Evolutionary conservation across 306 rosid genomes (phyloP).

Genomic region (Hylodesmum podocarpum): DNA sequence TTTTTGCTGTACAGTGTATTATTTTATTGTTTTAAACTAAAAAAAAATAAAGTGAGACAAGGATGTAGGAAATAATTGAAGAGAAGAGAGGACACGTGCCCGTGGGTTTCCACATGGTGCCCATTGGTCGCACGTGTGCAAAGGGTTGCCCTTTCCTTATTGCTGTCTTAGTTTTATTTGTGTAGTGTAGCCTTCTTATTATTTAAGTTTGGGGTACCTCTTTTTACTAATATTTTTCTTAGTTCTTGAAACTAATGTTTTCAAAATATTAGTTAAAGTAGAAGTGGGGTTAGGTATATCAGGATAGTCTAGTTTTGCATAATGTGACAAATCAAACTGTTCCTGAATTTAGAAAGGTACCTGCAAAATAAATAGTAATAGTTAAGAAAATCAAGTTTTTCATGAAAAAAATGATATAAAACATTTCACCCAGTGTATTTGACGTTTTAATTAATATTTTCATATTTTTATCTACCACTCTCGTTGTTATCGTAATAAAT

Average conservation of each 20-base stretch:
- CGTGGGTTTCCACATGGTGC: slow-evolving; percentile 43
- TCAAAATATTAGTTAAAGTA: neutral
- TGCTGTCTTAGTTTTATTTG: slow-evolving; percentile 29
- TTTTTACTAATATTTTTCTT: neutral
- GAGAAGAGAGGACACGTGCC: neutral
- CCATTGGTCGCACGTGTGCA: slow-evolving; percentile 51
- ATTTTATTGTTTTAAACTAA: no score
- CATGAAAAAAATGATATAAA: no score
- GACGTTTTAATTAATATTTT: neutral
- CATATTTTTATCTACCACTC: neutral
- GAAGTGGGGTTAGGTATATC: no score
- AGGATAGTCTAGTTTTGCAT: no score
- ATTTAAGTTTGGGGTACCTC: neutral
- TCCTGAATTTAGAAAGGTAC: no score
- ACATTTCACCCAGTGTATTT: neutral
- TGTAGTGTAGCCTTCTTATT: neutral
- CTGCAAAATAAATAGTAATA: no score
- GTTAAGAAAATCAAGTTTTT: no score
- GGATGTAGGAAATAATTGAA: neutral
- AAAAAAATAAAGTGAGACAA: neutral
- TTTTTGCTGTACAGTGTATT: no score
- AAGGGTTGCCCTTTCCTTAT: slow-evolving; percentile 8
- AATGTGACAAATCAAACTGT: no score
- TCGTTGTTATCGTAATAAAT: no score
- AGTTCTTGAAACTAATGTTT: neutral